phyloP scores from a whole-genome alignment of 306 rosid species.

The Rosa chinensis region DNA sequence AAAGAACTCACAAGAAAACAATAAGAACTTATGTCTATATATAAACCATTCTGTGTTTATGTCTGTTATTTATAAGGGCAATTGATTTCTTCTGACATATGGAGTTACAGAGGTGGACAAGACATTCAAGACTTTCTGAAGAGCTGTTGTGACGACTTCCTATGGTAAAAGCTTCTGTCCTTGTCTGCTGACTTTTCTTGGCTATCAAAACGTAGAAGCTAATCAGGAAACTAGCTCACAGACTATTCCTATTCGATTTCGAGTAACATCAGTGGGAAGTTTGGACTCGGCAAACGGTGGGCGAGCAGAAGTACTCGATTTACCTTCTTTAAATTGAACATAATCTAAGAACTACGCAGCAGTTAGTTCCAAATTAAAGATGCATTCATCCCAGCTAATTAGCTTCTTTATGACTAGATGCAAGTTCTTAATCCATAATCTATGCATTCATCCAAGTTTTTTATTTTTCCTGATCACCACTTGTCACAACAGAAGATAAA shows the following conservation, averaged over 20 bases:
- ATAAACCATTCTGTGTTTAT: background rate
- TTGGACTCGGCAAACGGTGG: background rate
- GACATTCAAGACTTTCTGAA: background rate
- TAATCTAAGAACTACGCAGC: background rate
- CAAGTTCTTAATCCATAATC: background rate
- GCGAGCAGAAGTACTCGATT: background rate
- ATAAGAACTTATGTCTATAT: background rate
- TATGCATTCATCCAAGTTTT: no score
- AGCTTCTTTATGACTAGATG: background rate
- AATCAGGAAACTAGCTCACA: background rate
- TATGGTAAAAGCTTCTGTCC: background rate
- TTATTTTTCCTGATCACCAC: no score
- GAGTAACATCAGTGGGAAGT: background rate
- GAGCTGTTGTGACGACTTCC: background rate
- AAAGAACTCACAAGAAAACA: background rate
- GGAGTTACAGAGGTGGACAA: background rate
- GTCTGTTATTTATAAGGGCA: conserved; percentile 1
- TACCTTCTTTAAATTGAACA: background rate
- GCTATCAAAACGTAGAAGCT: background rate
- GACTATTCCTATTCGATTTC: background rate
- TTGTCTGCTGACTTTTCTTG: background rate
- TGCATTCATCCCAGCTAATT: background rate
- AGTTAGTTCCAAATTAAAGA: background rate
- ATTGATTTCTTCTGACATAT: background rate
- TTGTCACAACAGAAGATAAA: no score